Conservation (phyloP, 2,329 filamentous ascomycete genomes). For the Pezicula radicicola region DNA sequence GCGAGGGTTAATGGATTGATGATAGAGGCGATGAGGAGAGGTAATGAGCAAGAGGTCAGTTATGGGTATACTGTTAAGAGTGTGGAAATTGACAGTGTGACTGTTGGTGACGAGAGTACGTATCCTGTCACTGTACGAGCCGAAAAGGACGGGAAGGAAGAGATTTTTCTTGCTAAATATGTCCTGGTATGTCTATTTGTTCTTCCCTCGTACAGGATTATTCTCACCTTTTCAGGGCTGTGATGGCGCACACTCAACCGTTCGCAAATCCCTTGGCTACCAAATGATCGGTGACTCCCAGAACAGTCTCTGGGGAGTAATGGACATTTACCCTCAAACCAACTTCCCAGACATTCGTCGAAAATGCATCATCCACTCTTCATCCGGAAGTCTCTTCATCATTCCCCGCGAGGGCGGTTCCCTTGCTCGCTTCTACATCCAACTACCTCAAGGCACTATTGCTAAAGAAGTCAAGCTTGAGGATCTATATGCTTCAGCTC, state of each 20-base stretch:
- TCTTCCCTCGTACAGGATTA: conserved; percentile 53
- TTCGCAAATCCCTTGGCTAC: conserved; percentile 38
- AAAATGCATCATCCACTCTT: conserved; percentile 51
- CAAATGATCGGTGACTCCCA: conserved; percentile 57
- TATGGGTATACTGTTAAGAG: conserved; percentile 53
- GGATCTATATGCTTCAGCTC: conserved; percentile 49
- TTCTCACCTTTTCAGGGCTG: conserved; percentile 53
- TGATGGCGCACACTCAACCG: conserved; percentile 47
- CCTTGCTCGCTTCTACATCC: conserved; percentile 54
- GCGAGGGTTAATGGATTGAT: conserved; percentile 67
- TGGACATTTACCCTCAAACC: conserved; percentile 53
- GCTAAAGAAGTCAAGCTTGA: conserved; percentile 51
- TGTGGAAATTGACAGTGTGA: conserved; percentile 48
- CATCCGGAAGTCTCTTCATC: conserved; percentile 53
- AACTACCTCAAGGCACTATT: conserved; percentile 47
- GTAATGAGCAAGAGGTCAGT: conserved; percentile 54
- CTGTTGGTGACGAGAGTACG: conserved; percentile 42
- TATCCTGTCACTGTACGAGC: conserved; percentile 61
- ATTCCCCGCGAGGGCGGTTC: conserved; percentile 62
- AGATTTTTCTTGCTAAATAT: conserved; percentile 29
- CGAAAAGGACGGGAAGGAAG: conserved; percentile 52
- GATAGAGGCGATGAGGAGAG: conserved; percentile 53
- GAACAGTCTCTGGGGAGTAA: conserved; percentile 56
- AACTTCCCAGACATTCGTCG: conserved; percentile 62
- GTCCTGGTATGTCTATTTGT: conserved; percentile 20